Evolutionary conservation across 1,139 yeast species (phyloP).

Genomic region (Trichomonascaceae sp.): DNA sequence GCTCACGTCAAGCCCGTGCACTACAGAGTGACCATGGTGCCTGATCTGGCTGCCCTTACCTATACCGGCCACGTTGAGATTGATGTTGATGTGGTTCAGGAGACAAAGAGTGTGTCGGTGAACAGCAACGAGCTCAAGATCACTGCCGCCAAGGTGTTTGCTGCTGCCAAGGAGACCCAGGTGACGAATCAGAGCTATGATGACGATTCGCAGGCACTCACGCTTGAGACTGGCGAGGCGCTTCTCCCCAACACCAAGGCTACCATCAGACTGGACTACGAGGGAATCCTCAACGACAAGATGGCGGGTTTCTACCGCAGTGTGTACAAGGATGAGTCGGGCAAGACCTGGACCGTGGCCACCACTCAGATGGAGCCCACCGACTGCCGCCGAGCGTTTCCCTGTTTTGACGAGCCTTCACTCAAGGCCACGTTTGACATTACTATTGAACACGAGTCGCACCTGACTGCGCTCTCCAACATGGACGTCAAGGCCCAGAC

Average conservation of each 20-base stretch:
- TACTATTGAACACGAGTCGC: constrained; percentile 40
- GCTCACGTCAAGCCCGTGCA: constrained; percentile 58
- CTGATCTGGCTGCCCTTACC: constrained; percentile 56
- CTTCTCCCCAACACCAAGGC: constrained; percentile 22
- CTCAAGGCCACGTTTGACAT: constrained; percentile 62
- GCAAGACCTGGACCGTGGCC: constrained; percentile 49
- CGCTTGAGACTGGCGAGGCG: constrained; percentile 42
- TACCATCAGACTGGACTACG: constrained; percentile 41
- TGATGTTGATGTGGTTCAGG: constrained; percentile 48
- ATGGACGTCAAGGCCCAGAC: constrained; percentile 45
- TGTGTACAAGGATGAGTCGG: constrained; percentile 41
- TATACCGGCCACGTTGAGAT: constrained; percentile 56
- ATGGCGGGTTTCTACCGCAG: constrained; percentile 81
- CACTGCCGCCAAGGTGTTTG: constrained; percentile 28
- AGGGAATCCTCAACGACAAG: constrained; percentile 60
- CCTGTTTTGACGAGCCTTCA: constrained; percentile 72
- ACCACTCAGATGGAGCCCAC: constrained; percentile 83
- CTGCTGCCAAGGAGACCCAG: background rate
- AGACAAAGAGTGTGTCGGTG: constrained; percentile 38
- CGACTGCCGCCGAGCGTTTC: constrained; percentile 76
- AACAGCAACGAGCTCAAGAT: constrained; percentile 56
- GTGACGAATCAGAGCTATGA: constrained; percentile 24
- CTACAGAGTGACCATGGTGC: constrained; percentile 61
- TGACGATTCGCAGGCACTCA: constrained; percentile 48
- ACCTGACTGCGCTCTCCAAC: constrained; percentile 59